A percentile compares a stretch with the other conserved stretches of the same genome.
These are phyloP conservation scores for Tuber umbilicatum DNA, from an alignment of 495 filamentous ascomycete genomes.

Conservation along the genomic window DNA sequence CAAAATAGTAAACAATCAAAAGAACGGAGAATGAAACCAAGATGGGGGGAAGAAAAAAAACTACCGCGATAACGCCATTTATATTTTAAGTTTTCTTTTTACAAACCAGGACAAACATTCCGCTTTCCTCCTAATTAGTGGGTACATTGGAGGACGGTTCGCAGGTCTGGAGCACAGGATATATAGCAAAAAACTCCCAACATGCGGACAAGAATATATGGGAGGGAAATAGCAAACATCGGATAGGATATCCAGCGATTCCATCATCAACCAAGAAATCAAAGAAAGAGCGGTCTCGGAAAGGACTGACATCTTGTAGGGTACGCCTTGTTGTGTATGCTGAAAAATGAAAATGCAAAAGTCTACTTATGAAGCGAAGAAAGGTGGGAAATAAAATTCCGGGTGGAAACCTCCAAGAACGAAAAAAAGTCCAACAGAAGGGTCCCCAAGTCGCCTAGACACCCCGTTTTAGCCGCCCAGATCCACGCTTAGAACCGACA, in stretches of 20 bases:
- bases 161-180: not conserved
- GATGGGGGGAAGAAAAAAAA: not conserved
- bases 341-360: constrained; percentile 25
- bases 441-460: constrained; percentile 22
- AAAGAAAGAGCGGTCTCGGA: not conserved
- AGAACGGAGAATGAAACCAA: not conserved
- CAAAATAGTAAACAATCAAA: not conserved
- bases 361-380: constrained; percentile 25
- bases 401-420: constrained; percentile 22
- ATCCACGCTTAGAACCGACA: constrained; percentile 37
- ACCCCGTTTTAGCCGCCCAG: constrained; percentile 28
- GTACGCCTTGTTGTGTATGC: constrained; percentile 11
- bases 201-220: not conserved
- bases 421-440: constrained; percentile 19
- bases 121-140: not conserved
- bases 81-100: not conserved
- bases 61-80: not conserved
- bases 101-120: not conserved
- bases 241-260: not conserved
- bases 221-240: not conserved
- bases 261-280: not conserved
- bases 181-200: constrained; percentile 3
- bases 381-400: constrained; percentile 27
- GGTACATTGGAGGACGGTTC: not conserved
- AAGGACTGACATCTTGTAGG: not conserved